phyloP scores from a whole-genome alignment of 2,329 filamentous ascomycete genomes.

The Cladosporium sp. region DNA sequence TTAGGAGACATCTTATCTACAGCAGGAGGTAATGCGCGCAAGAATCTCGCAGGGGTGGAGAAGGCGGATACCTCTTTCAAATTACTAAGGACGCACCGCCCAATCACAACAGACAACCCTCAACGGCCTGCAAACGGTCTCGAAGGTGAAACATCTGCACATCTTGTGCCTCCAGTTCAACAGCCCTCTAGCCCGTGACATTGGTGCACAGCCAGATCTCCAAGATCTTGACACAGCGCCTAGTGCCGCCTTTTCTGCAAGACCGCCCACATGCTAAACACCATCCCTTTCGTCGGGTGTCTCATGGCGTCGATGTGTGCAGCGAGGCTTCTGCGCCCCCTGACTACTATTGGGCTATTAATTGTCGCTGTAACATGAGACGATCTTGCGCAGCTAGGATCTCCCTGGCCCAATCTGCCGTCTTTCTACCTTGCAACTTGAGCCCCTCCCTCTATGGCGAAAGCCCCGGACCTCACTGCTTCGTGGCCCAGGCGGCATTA shows the following conservation, averaged over 20 bases:
- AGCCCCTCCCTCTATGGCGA: conserved; percentile 5
- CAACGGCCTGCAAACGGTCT: not conserved
- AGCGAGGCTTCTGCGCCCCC: conserved; percentile 4
- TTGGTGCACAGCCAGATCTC: conserved; percentile 9
- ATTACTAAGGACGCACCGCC: not conserved
- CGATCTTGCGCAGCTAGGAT: conserved; percentile 4
- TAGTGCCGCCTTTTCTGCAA: not conserved
- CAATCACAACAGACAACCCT: not conserved
- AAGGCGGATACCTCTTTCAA: not conserved
- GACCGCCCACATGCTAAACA: not conserved
- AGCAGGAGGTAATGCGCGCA: not conserved
- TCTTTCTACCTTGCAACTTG: not conserved
- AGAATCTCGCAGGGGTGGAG: conserved; percentile 5
- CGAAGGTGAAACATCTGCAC: conserved; percentile 5
- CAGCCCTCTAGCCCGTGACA: conserved; percentile 11
- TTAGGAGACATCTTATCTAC: not conserved
- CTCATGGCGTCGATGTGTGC: conserved; percentile 7
- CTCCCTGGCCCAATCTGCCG: conserved; percentile 8
- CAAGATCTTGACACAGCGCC: conserved; percentile 12
- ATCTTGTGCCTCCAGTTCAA: conserved; percentile 13
- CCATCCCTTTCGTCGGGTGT: conserved; percentile 14
- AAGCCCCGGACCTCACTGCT: conserved; percentile 12
- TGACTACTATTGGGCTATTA: conserved; percentile 8
- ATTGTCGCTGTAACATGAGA: conserved; percentile 11
- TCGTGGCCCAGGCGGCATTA: conserved; percentile 7